These are phyloP conservation scores for Kwoniella shandongensis DNA, from an alignment of 768 basidiomycete species.

Conservation along the genomic window DNA sequence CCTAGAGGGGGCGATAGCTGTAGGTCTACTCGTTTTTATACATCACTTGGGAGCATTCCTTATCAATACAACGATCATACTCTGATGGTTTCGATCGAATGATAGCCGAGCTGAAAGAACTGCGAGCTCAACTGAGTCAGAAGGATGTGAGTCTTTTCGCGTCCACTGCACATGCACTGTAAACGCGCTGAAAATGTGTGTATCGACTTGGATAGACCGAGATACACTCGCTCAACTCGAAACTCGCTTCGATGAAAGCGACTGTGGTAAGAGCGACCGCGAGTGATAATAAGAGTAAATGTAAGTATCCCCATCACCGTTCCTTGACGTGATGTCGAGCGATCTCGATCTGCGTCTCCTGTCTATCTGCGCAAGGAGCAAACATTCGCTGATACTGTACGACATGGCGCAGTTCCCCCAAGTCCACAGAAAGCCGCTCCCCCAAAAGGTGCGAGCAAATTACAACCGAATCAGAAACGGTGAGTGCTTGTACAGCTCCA, in stretches of 20 bases:
- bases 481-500: not conserved
- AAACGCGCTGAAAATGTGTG: constrained; percentile 5
- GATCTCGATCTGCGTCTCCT: not conserved
- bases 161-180: not conserved
- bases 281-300: constrained; percentile 32
- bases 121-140: constrained; percentile 27
- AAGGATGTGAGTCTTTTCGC: constrained; percentile 32
- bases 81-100: no score
- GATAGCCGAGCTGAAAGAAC: constrained; percentile 29
- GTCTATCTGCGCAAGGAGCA: not conserved
- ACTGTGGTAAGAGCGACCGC: constrained; percentile 28
- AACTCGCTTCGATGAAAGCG: constrained; percentile 30
- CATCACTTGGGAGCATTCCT: no score
- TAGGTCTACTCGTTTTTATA: not conserved
- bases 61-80: no score
- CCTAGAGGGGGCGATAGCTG: not conserved
- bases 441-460: constrained; percentile 14
- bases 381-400: not conserved
- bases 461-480: constrained; percentile 29
- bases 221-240: constrained; percentile 24
- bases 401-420: constrained; percentile 8
- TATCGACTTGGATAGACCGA: constrained; percentile 15
- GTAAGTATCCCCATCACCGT: constrained; percentile 19
- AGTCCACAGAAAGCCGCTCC: constrained; percentile 16
- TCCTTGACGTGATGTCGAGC: not conserved